Evolutionary conservation across 257 asterid species (phyloP), one percentile per base, ranked within the genome.

Genomic region (Catharanthus roseus): DNA sequence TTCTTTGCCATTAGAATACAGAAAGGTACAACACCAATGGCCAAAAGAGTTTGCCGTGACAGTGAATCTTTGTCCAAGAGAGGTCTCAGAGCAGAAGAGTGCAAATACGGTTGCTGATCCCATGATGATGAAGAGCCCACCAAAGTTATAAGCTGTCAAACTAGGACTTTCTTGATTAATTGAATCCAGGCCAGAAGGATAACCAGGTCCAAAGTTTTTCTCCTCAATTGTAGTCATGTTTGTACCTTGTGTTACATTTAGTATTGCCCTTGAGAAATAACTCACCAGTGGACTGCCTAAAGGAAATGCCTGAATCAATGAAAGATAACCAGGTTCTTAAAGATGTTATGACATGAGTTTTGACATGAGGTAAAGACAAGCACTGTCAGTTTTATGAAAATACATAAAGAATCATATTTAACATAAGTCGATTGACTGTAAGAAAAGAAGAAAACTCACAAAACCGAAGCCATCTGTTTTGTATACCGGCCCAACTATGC

Each of bases 401-500:
- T 54, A 55, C 26, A 9, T 55, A 33, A 24, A 28, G 31, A 24
- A 26, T 2, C 24, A 33, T 55, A 18, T 3, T 33, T 28, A 28
- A 19, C 64, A 15, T 1, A 12, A 57, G 38, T 28, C 26, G 6
- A 10, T n/a, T n/a, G n/a, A n/a, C n/a, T n/a, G n/a, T n/a, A 29
- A 55, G n/a, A 38, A 18, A 41, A 8, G 6, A 3, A 72, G 67
- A 49, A 28, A 74, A 67, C 90, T 18, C 80, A 87, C 93, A 60
- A 86, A 77, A 39, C 83, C 89, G 11, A 87, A 79, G 26, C 93
- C 89, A 57, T 82, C 79, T 2, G 87, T 76, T 81, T 75, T 80
- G 72, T 83, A 75, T n/a, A 75, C 45, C 16, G 84, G 87, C 23
- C 75, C 87, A 29, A 79, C 74, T 67, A 54, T 79, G 57, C 69